Base-by-base conservation (phyloP, 148 eudicot genomes). In the Rheum nobile region DNA sequence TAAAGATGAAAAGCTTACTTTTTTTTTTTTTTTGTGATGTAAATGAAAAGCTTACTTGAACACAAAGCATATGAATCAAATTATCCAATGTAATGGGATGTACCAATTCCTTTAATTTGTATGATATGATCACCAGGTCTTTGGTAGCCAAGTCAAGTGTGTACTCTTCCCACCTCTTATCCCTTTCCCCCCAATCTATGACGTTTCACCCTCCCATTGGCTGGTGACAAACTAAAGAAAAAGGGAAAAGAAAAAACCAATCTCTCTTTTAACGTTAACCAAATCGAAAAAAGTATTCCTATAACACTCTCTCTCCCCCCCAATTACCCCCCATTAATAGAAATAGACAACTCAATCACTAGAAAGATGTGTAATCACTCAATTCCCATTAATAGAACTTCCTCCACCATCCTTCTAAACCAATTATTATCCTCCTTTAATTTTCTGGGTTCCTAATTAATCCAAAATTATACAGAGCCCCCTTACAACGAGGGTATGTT, bases 231-330 rank as follows among this genome's bases (percentile, higher is more conserved):
- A 13, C 6, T 4, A 29, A 32, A 32, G 10, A 32, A 31, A 13
- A 32, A 31, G 26, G 4, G 10, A 57, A 12, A 29, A 28, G 19
- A 29, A 29, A 59, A 26, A 24, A 9, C 13, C 21, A 4, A 54
- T 71, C 77, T 84, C 84, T 77, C 77, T 84, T 83, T 84, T 84
- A 81, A 89, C 91, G 89, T 89, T 85, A 89, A 87, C 86, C 85
- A 86, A 83, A 84, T 87, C 89, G 89, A 87, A 89, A 87, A 89
- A 84, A 85, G 86, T 71, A 72, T 68, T 21, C 75, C 75, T 74
- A 24, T 34, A 50, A 47, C 1, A 42, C n/a, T 17, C 21, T 12
- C 26, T 77, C 22, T 68, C 82, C 71, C 54, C 29, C 38, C 38
- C 35, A 34, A 31, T 52, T 32, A 71, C 42, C 72, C 32, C 26